These are phyloP conservation scores for Dissophora globulifera DNA, from an alignment of 192 early-diverging fungal species.

Conservation along the genomic window DNA sequence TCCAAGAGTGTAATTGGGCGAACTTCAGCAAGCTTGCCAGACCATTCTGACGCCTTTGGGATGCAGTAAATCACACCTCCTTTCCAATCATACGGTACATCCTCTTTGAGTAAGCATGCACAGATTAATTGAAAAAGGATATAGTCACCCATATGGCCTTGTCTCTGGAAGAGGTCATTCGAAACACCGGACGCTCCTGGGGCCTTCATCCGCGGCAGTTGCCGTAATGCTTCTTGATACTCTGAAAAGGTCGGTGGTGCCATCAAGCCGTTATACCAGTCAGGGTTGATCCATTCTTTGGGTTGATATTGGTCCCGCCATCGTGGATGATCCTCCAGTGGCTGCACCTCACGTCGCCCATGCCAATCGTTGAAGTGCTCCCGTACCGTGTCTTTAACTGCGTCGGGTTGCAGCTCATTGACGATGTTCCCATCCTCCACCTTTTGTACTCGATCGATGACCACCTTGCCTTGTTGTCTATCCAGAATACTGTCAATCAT, in stretches of 20 bases:
- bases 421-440: neutral
- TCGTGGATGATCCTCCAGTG: neutral
- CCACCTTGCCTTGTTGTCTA: neutral
- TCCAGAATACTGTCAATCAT: slow-evolving; percentile 18
- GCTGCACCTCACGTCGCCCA: neutral
- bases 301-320: slow-evolving; percentile 7
- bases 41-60: slow-evolving; percentile 24
- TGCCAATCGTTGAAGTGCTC: slow-evolving; percentile 13
- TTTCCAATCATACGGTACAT: slow-evolving; percentile 13
- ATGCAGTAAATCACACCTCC: slow-evolving; percentile 28
- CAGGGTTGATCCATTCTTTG: neutral
- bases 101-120: slow-evolving; percentile 5
- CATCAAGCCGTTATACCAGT: slow-evolving; percentile 22
- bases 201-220: slow-evolving; percentile 2
- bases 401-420: neutral
- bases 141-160: neutral
- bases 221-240: neutral
- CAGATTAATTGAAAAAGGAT: slow-evolving; percentile 2
- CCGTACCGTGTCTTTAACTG: neutral
- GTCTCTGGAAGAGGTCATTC: slow-evolving; percentile 1
- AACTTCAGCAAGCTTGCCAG: slow-evolving; percentile 11
- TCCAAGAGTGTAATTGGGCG: slow-evolving; percentile 19
- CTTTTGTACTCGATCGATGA: slow-evolving; percentile 3
- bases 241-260: neutral
- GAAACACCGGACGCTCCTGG: slow-evolving; percentile 10